Percentiles rank a stretch among this genome's conserved stretches.
These are phyloP conservation scores for Ganoderma lingzhi DNA, from an alignment of 1,284 basidiomycete species.

Conservation along the genomic window DNA sequence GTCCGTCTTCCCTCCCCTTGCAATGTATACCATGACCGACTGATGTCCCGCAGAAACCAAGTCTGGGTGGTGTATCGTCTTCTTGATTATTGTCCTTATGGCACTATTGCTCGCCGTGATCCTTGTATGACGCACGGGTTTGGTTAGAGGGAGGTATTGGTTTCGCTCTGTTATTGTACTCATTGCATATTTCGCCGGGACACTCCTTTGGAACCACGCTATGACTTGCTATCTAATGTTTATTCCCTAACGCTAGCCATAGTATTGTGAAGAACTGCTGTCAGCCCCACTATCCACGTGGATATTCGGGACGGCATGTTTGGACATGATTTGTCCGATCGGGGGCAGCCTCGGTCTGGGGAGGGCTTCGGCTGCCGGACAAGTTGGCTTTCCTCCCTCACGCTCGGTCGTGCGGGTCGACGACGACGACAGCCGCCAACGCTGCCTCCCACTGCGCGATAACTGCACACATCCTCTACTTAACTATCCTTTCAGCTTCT, in stretches of 20 bases:
- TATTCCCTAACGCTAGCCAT: conserved; percentile 4
- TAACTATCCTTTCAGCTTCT: conserved; percentile 5
- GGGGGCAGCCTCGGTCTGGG: conserved; percentile 21
- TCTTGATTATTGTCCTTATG: conserved; percentile 65
- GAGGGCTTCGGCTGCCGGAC: conserved; percentile 2
- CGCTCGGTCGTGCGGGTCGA: conserved; percentile 32
- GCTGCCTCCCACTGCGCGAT: background rate
- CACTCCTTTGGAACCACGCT: conserved; percentile 27
- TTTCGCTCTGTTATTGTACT: conserved; percentile 23
- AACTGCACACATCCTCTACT: conserved; percentile 10
- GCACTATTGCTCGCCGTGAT: conserved; percentile 65
- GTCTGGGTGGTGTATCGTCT: conserved; percentile 74
- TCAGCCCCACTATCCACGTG: conserved; percentile 5
- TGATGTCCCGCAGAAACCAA: conserved; percentile 61
- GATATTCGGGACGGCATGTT: conserved; percentile 30
- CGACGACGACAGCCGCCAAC: conserved; percentile 22
- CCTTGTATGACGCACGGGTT: conserved; percentile 49
- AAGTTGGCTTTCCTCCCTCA: conserved; percentile 22
- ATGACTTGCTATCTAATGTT: conserved; percentile 15
- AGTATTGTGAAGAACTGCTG: conserved; percentile 5
- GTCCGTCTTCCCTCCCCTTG: conserved; percentile 45
- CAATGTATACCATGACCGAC: conserved; percentile 7
- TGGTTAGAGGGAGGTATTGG: conserved; percentile 12
- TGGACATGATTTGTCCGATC: conserved; percentile 35
- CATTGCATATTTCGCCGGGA: conserved; percentile 17